A percentile compares a stretch with the other conserved stretches of the same genome.
phyloP scores from a whole-genome alignment of 768 basidiomycete species.

The Leccinum rimulosum region DNA sequence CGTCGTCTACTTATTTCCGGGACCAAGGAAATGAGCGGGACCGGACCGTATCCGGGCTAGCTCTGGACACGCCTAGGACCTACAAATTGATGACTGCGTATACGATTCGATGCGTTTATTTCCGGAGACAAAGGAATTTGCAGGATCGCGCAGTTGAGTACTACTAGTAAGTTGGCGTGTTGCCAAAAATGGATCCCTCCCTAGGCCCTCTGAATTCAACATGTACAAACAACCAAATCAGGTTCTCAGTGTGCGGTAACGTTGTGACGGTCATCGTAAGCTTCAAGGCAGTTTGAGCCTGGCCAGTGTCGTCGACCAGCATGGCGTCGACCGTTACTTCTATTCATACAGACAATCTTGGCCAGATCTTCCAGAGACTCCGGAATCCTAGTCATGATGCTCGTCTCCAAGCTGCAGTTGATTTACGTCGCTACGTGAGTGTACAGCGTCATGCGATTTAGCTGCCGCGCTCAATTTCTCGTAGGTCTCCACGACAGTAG shows the following conservation, averaged over 20 bases:
- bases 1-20: not conserved
- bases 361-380: conserved; percentile 65
- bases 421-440: conserved; percentile 73
- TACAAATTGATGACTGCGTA: not conserved
- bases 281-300: conserved; percentile 2
- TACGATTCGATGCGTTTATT: not conserved
- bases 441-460: conserved; percentile 10
- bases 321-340: conserved; percentile 65
- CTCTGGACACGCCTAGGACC: not conserved
- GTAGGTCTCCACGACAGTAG: conserved; percentile 69
- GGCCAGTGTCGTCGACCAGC: conserved; percentile 21
- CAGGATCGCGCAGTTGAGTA: not conserved
- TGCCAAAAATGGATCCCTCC: conserved; percentile 11
- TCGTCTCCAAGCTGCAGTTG: conserved; percentile 65
- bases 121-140: not conserved
- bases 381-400: conserved; percentile 63
- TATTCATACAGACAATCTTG: conserved; percentile 59
- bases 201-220: conserved; percentile 25
- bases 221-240: conserved; percentile 28
- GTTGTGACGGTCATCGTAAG: conserved; percentile 10
- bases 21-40: not conserved
- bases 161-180: not conserved
- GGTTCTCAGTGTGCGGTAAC: conserved; percentile 1
- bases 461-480: conserved; percentile 7
- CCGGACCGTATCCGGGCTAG: not conserved